A percentile compares a stretch with the other conserved stretches of the same genome.
Conservation (phyloP, 495 filamentous ascomycete species). For the Sphaerosporella brunnea region DNA sequence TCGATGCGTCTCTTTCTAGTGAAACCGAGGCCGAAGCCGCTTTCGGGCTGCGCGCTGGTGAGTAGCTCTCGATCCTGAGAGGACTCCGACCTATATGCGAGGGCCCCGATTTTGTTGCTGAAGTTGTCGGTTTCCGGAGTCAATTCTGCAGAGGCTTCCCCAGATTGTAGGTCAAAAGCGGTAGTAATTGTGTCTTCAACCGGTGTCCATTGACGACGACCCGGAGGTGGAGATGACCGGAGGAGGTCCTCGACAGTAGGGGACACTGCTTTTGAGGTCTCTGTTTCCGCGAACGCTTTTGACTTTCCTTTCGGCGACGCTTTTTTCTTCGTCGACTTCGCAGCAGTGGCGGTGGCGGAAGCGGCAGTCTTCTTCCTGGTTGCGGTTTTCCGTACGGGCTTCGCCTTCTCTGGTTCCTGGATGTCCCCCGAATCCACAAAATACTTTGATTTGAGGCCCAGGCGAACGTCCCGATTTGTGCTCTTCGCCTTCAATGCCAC, state of each 20-base stretch:
- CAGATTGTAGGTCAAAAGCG: neutral
- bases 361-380: slow-evolving; percentile 5
- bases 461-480: slow-evolving; percentile 4
- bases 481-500: slow-evolving; percentile 4
- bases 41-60: neutral
- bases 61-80: slow-evolving; percentile 16
- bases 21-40: neutral
- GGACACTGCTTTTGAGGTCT: neutral
- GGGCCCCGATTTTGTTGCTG: neutral
- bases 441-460: slow-evolving; percentile 10
- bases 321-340: slow-evolving; percentile 3
- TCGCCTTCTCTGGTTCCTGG: neutral
- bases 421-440: slow-evolving; percentile 2
- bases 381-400: neutral
- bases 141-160: neutral
- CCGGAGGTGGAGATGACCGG: neutral
- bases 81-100: neutral
- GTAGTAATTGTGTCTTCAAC: slow-evolving; percentile 8
- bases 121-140: too few species aligned
- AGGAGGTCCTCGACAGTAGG: neutral
- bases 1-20: neutral
- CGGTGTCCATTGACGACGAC: slow-evolving; percentile 17
- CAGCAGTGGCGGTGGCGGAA: neutral
- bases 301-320: neutral
- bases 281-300: neutral